Evolutionary conservation across 208 protist species (phyloP).

Genomic region (Leptomonas pyrrhocoris): DNA sequence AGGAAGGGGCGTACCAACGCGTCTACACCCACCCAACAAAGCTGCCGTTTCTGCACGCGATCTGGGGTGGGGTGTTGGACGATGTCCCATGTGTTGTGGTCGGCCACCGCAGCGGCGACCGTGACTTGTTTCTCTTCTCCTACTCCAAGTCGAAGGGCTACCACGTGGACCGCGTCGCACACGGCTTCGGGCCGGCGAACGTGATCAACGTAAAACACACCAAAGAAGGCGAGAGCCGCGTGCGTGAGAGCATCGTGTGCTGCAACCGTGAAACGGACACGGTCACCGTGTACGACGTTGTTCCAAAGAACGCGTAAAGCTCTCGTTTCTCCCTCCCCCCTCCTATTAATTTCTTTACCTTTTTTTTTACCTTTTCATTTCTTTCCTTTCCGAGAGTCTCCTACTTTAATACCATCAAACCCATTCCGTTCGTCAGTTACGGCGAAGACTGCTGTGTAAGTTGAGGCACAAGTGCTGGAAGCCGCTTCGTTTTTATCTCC

Average conservation of each 20-base stretch:
- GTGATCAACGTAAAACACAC: not conserved
- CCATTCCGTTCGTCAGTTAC: too few relatives aligned
- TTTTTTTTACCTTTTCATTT: conserved; percentile 27
- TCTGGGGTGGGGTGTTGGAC: not conserved
- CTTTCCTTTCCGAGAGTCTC: too few relatives aligned
- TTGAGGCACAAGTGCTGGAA: too few relatives aligned
- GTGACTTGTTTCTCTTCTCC: conserved; percentile 3
- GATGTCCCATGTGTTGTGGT: not conserved
- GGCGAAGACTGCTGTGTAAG: too few relatives aligned
- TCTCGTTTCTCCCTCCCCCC: too few relatives aligned
- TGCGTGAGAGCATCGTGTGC: conserved; percentile 7
- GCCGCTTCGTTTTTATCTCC: too few relatives aligned
- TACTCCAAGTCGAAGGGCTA: not conserved
- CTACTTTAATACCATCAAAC: too few relatives aligned
- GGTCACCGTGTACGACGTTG: conserved; percentile 1
- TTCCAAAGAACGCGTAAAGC: not conserved
- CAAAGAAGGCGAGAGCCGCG: not conserved
- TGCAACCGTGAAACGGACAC: conserved; percentile 13
- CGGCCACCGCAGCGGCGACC: not conserved
- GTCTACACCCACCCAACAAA: not conserved
- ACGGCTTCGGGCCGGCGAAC: conserved; percentile 7
- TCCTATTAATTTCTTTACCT: conserved; percentile 12
- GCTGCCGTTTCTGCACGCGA: conserved; percentile 11
- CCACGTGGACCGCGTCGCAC: conserved; percentile 1
- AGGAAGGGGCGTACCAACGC: not conserved